A percentile compares a stretch with the other conserved stretches of the same genome.
Conservation (phyloP, 345 rosid species). For the Tarenaya hassleriana region DNA sequence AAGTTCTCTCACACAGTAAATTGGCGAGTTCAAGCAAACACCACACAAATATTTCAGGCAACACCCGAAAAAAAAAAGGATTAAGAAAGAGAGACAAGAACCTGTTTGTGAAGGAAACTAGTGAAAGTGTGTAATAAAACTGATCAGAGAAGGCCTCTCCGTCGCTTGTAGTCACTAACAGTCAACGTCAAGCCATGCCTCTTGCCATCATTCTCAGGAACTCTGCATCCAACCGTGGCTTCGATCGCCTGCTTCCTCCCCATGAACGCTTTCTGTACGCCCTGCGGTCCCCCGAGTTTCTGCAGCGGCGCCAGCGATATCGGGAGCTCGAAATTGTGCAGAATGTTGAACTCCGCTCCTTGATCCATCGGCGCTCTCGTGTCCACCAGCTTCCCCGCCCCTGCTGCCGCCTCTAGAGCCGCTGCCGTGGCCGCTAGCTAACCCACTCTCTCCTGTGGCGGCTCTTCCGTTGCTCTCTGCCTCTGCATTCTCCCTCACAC, state of each 20-base stretch:
- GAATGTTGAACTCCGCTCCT: constrained; percentile 66
- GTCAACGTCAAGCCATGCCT: constrained; percentile 84
- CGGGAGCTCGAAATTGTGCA: constrained; percentile 78
- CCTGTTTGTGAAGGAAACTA: constrained; percentile 6
- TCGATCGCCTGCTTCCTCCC: constrained; percentile 85
- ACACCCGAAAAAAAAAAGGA: constrained; percentile 3
- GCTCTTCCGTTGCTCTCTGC: constrained; percentile 27
- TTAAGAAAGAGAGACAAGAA: not conserved
- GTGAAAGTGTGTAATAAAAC: constrained; percentile 6
- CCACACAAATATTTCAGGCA: constrained; percentile 9
- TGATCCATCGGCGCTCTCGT: constrained; percentile 84
- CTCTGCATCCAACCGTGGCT: constrained; percentile 74
- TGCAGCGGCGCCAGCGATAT: constrained; percentile 56
- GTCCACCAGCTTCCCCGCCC: constrained; percentile 88
- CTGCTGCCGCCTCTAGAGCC: constrained; percentile 94
- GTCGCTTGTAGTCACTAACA: constrained; percentile 95
- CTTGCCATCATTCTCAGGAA: constrained; percentile 80
- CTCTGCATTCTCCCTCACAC: constrained; percentile 27
- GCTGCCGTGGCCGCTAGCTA: constrained; percentile 51
- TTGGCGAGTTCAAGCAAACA: constrained; percentile 7
- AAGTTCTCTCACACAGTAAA: constrained; percentile 19
- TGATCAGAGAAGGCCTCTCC: constrained; percentile 88
- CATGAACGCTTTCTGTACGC: constrained; percentile 85
- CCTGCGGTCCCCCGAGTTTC: constrained; percentile 76
- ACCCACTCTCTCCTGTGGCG: constrained; percentile 22